Evolutionary conservation across 2,329 filamentous ascomycete species (phyloP).

Genomic region (Pyricularia grisea): DNA sequence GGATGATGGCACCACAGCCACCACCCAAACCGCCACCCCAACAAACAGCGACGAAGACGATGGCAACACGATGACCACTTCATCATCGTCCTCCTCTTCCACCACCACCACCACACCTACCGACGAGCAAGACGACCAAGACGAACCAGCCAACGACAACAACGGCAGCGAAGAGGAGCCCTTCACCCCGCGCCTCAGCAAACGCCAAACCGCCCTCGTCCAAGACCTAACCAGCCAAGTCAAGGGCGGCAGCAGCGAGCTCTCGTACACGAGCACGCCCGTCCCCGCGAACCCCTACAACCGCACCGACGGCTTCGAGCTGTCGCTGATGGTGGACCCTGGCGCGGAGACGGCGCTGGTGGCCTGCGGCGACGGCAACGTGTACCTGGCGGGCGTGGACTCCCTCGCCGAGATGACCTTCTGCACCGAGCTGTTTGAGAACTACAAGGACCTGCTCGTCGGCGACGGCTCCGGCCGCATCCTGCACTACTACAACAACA

Average conservation of each 20-base stretch:
- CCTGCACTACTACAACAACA: constrained; percentile 24
- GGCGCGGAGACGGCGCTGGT: constrained; percentile 13
- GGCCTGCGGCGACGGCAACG: constrained; percentile 30
- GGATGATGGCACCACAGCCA: no score
- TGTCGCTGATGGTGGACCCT: constrained; percentile 13
- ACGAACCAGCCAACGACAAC: no score
- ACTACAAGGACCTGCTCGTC: constrained; percentile 10
- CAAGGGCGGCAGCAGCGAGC: background rate
- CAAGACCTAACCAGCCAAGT: background rate
- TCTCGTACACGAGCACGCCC: constrained; percentile 11
- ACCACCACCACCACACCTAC: no score
- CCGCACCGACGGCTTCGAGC: constrained; percentile 12
- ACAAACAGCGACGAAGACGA: no score
- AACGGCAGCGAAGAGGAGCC: no score
- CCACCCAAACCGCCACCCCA: no score
- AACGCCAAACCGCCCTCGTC: background rate
- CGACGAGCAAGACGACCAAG: no score
- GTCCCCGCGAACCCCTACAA: constrained; percentile 10
- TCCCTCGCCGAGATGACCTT: constrained; percentile 87
- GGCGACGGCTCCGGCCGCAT: constrained; percentile 6
- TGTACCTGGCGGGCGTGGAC: constrained; percentile 71
- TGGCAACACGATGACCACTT: no score
- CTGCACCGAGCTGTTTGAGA: constrained; percentile 38
- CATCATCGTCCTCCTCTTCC: no score
- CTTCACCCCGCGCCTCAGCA: no score